Percentiles rank a stretch among this genome's conserved stretches.
Evolutionary conservation across 2,329 filamentous ascomycete species (phyloP).

Genomic region (Cercospora brassicicola): DNA sequence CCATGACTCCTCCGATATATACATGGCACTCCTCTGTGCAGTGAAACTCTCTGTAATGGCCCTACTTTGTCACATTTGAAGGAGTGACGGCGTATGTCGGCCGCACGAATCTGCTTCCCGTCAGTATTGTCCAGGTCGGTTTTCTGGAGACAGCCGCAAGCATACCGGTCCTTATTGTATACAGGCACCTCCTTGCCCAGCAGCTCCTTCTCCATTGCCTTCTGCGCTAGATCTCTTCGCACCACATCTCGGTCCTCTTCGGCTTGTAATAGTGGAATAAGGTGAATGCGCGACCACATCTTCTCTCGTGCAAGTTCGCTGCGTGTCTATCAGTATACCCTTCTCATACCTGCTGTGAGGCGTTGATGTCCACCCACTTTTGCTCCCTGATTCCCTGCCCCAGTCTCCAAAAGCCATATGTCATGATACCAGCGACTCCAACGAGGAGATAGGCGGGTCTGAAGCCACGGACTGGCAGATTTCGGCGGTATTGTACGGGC

Average conservation of each 20-base stretch:
- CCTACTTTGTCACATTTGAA: slow-evolving; percentile 57
- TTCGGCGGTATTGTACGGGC: slow-evolving; percentile 97
- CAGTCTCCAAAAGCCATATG: slow-evolving; percentile 86
- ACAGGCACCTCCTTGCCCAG: slow-evolving; percentile 79
- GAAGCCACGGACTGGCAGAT: slow-evolving; percentile 88
- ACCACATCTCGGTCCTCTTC: slow-evolving; percentile 97
- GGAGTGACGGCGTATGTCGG: slow-evolving; percentile 77
- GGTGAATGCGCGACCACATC: slow-evolving; percentile 95
- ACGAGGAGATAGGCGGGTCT: slow-evolving; percentile 76
- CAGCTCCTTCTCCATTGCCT: slow-evolving; percentile 86
- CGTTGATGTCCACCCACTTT: slow-evolving; percentile 60
- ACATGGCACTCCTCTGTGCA: slow-evolving; percentile 8
- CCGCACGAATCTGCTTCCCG: slow-evolving; percentile 66
- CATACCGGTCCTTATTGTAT: slow-evolving; percentile 86
- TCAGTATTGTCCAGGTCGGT: slow-evolving; percentile 10
- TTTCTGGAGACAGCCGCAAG: slow-evolving; percentile 14
- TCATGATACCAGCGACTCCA: slow-evolving; percentile 75
- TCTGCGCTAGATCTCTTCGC: slow-evolving; percentile 79
- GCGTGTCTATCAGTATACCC: slow-evolving; percentile 10
- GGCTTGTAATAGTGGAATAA: slow-evolving; percentile 90
- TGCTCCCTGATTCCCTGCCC: slow-evolving; percentile 83
- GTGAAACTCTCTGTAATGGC: background rate
- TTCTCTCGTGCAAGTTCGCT: slow-evolving; percentile 96
- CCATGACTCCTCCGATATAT: slow-evolving; percentile 11
- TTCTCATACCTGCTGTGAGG: background rate